Conservation (phyloP, 345 rosid genomes). For the Acer yangbiense region DNA sequence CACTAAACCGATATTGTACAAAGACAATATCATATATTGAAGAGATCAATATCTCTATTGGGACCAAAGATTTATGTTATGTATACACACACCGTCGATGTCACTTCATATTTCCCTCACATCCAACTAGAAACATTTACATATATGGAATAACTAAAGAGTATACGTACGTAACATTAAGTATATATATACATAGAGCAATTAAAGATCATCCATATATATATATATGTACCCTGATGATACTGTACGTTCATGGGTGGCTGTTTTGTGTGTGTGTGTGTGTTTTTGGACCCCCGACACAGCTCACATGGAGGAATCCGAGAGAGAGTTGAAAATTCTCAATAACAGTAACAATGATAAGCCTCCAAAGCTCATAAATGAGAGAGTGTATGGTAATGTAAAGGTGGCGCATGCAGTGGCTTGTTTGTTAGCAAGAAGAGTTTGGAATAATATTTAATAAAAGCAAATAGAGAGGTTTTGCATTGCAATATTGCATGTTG, state of each 20-base stretch:
- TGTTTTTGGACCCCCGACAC: neutral
- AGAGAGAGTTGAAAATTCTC: neutral
- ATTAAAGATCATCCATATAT: neutral
- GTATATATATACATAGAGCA: neutral
- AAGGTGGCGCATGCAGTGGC: neutral
- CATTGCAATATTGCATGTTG: neutral
- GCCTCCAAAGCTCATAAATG: constrained; percentile 1
- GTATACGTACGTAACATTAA: neutral
- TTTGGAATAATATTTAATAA: neutral
- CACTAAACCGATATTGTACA: too few species aligned
- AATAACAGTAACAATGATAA: neutral
- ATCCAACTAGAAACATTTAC: neutral
- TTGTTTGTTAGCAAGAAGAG: neutral
- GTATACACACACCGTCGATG: too few species aligned
- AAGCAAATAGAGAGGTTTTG: neutral
- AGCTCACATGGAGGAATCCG: neutral
- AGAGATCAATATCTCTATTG: neutral
- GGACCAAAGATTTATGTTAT: neutral
- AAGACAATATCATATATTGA: neutral
- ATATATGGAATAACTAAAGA: neutral
- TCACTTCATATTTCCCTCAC: neutral
- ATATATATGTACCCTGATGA: neutral
- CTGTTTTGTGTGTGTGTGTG: neutral
- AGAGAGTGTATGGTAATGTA: neutral
- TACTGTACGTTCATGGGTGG: neutral